Evolutionary conservation across 331 rosid genomes (phyloP).

Genomic region (Arachis monticola): DNA sequence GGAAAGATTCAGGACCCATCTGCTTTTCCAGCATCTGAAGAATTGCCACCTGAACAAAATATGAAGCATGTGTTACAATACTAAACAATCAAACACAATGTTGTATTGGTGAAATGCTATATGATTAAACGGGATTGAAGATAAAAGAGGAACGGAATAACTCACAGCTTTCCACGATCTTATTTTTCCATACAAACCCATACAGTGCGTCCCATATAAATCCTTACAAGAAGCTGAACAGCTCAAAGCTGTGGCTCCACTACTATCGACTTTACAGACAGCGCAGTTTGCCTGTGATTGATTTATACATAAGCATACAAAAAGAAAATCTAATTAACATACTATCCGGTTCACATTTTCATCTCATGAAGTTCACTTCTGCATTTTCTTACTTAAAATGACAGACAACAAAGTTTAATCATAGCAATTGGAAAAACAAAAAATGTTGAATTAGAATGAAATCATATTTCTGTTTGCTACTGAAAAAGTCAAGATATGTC

Average conservation of each 20-base stretch:
- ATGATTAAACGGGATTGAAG: not conserved
- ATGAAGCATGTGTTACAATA: constrained; percentile 16
- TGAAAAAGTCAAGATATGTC: constrained; percentile 4
- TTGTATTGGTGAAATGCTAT: not conserved
- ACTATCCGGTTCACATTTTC: constrained; percentile 14
- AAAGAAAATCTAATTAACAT: constrained; percentile 20
- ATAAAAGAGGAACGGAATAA: constrained; percentile 32
- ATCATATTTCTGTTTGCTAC: not conserved
- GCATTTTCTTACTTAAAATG: constrained; percentile 26
- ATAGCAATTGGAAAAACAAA: not conserved
- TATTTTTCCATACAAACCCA: constrained; percentile 87
- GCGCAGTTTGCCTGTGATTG: constrained; percentile 79
- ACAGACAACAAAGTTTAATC: constrained; percentile 2
- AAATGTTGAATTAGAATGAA: constrained; percentile 14
- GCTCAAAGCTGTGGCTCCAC: constrained; percentile 90
- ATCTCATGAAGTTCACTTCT: constrained; percentile 20
- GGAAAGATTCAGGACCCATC: constrained; percentile 98
- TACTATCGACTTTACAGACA: constrained; percentile 81
- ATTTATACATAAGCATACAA: constrained; percentile 25
- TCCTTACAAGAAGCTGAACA: constrained; percentile 87
- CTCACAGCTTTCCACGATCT: constrained; percentile 98
- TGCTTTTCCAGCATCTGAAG: constrained; percentile 99
- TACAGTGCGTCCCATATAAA: constrained; percentile 88
- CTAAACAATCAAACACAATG: constrained; percentile 4
- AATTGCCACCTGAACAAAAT: constrained; percentile 75